phyloP scores from a whole-genome alignment of 2,329 filamentous ascomycete genomes.

The Claviceps paspali region DNA sequence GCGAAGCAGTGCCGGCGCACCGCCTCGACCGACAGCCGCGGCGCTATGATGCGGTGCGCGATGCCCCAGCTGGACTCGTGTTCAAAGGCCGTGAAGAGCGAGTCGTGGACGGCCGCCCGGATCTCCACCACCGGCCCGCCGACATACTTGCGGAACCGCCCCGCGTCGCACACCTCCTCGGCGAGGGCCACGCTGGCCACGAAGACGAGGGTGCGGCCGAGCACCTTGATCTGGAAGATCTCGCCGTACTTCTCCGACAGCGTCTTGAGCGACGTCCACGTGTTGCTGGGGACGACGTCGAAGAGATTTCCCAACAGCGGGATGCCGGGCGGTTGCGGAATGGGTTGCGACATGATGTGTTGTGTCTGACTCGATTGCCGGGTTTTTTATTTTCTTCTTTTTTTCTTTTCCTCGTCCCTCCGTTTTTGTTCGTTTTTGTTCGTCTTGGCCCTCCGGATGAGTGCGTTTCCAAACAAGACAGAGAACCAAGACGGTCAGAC shows the following conservation, averaged over 20 bases:
- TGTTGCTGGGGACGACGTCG: slow-evolving; percentile 19
- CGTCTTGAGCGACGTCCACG: slow-evolving; percentile 21
- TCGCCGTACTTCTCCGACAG: slow-evolving; percentile 21
- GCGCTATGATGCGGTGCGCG: slow-evolving; percentile 36
- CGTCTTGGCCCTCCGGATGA: no score
- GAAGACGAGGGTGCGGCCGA: slow-evolving; percentile 23
- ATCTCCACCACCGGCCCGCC: slow-evolving; percentile 38
- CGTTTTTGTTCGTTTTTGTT: not conserved
- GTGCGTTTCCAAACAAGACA: no score
- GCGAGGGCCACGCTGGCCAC: slow-evolving; percentile 32
- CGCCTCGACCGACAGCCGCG: slow-evolving; percentile 21
- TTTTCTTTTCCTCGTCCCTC: no score
- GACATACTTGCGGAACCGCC: slow-evolving; percentile 38
- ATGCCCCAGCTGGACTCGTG: slow-evolving; percentile 33
- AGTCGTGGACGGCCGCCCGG: slow-evolving; percentile 31
- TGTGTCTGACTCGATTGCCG: not conserved
- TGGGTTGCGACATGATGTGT: slow-evolving; percentile 17
- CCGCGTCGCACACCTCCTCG: slow-evolving; percentile 35
- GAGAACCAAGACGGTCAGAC: no score
- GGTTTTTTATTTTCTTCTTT: not conserved
- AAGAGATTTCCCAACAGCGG: slow-evolving; percentile 24
- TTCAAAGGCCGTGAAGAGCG: slow-evolving; percentile 37
- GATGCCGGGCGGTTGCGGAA: slow-evolving; percentile 19
- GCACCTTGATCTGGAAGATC: slow-evolving; percentile 23
- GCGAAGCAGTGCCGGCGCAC: slow-evolving; percentile 21